Base-by-base conservation (phyloP, 2,329 filamentous ascomycete species). In the Akanthomyces muscarius region DNA sequence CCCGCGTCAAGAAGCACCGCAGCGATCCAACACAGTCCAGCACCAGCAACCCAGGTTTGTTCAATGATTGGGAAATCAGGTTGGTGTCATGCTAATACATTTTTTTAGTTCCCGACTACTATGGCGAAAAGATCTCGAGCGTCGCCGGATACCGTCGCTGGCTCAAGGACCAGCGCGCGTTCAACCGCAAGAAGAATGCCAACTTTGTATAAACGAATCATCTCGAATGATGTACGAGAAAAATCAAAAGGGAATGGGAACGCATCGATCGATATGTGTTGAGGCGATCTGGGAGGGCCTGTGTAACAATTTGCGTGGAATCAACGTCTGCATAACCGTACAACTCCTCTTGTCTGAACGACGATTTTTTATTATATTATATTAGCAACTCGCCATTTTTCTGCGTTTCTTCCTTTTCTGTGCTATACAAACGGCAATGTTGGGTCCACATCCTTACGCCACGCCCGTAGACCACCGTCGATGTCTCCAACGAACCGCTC, bases 81-180 rank as follows among this genome's bases (percentile, higher is more conserved):
- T 54, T 53, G 36, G n/a, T 21, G 14, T 16, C 21, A 52, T 53
- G 21, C 69, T 74, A 64, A 73, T 60, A 13, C 10, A 16, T 16
- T 5, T 36, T 5, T 36, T n/a, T 8, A 83, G 91, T 97, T 1
- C 93, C 94, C 50, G 95, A 99, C 75, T 99, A 97, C 78, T 99
- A 99, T 72, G 95, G 95, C 70, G 95, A 99, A 80, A 98, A 97
- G 83, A 97, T 99, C 70, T 91, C 90, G 58, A 97, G 92, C 71
- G 92, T 98, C 25, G 83, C 88, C 61, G 93, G 91, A 53, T 99
- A 98, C 76, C 83, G 95, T 71, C 89, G 92, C 75, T 99, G 95
- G 95, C 79, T 99, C 71, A 98, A 97, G 82, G 95, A 99, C 73
- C 95, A 98, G 81, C 84, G 94, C 66, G 94, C 93, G 11, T 99